Percentiles rank a stretch among this genome's conserved stretches.
Conservation (phyloP, 2,329 filamentous ascomycete genomes). For the Hymenotorrendiella dingleyae region DNA sequence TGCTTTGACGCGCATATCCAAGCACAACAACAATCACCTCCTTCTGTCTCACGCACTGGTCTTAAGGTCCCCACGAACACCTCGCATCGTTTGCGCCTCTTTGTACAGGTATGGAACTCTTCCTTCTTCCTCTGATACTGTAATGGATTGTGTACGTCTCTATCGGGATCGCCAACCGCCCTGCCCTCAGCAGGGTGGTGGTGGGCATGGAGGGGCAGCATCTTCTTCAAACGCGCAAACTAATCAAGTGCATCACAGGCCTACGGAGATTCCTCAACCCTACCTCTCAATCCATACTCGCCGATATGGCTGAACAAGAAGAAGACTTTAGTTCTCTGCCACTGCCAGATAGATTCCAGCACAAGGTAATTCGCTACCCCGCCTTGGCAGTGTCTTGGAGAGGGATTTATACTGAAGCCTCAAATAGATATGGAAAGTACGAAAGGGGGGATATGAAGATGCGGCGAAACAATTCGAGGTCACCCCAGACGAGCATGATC, state of each 20-base stretch:
- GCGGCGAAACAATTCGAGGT: constrained; percentile 80
- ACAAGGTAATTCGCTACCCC: constrained; percentile 55
- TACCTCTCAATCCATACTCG: constrained; percentile 13
- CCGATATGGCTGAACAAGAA: constrained; percentile 70
- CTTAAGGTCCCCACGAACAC: constrained; percentile 10
- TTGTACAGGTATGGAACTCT: constrained; percentile 13
- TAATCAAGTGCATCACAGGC: constrained; percentile 25
- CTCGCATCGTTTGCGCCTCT: constrained; percentile 17
- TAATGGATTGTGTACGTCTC: too few species aligned
- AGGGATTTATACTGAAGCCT: constrained; percentile 3
- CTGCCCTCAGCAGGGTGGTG: neutral
- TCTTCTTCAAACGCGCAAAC: constrained; percentile 18
- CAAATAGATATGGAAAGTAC: constrained; percentile 82
- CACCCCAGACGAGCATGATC: constrained; percentile 78
- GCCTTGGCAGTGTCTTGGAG: constrained; percentile 2
- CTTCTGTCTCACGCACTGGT: constrained; percentile 2
- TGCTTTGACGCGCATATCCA: constrained; percentile 6
- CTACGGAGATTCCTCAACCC: constrained; percentile 6
- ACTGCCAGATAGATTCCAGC: constrained; percentile 71
- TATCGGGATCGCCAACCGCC: neutral
- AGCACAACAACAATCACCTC: neutral
- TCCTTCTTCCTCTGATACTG: too few species aligned
- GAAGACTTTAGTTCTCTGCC: constrained; percentile 78
- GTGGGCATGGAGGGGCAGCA: constrained; percentile 17
- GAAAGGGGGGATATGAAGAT: constrained; percentile 92